Evolutionary conservation across 768 basidiomycete genomes (phyloP).

Genomic region (Pisolithus microcarpus): DNA sequence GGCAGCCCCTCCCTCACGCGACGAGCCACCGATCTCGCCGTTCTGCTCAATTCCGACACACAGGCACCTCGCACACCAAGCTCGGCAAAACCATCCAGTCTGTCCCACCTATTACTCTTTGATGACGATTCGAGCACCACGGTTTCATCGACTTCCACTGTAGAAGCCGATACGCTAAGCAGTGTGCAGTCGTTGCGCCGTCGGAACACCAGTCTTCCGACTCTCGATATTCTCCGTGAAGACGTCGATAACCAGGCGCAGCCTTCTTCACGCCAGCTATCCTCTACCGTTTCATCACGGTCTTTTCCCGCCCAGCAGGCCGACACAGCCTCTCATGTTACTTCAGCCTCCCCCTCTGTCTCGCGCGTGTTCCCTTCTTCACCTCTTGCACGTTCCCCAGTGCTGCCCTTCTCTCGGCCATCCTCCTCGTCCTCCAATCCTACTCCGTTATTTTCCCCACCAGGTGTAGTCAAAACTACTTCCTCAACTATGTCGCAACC

Average conservation of each 20-base stretch:
- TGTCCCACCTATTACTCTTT: slow-evolving; percentile 34
- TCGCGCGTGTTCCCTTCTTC: slow-evolving; percentile 22
- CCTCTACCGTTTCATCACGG: slow-evolving; percentile 14
- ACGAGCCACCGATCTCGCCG: slow-evolving; percentile 70
- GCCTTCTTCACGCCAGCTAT: slow-evolving; percentile 21
- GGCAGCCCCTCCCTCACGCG: slow-evolving; percentile 45
- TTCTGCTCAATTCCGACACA: slow-evolving; percentile 64
- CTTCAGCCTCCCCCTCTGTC: slow-evolving; percentile 12
- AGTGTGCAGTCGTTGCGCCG: slow-evolving; percentile 23
- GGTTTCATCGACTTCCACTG: slow-evolving; percentile 13
- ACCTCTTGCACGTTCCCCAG: slow-evolving; percentile 23
- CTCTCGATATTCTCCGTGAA: slow-evolving; percentile 28
- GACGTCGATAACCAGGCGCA: slow-evolving; percentile 17
- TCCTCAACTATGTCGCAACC: slow-evolving; percentile 28
- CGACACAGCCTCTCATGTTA: slow-evolving; percentile 13
- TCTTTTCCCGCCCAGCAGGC: slow-evolving; percentile 16
- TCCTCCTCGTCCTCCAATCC: slow-evolving; percentile 32
- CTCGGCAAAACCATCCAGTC: slow-evolving; percentile 37
- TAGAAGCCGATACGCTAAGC: slow-evolving; percentile 22
- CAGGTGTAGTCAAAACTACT: slow-evolving; percentile 24
- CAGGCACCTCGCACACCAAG: slow-evolving; percentile 30
- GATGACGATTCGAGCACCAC: slow-evolving; percentile 19
- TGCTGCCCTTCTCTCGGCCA: slow-evolving; percentile 24
- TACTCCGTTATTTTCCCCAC: slow-evolving; percentile 16
- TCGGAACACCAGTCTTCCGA: slow-evolving; percentile 21